Base-by-base conservation (phyloP, 2,329 filamentous ascomycete species). In the Paraconiothyrium brasiliense region DNA sequence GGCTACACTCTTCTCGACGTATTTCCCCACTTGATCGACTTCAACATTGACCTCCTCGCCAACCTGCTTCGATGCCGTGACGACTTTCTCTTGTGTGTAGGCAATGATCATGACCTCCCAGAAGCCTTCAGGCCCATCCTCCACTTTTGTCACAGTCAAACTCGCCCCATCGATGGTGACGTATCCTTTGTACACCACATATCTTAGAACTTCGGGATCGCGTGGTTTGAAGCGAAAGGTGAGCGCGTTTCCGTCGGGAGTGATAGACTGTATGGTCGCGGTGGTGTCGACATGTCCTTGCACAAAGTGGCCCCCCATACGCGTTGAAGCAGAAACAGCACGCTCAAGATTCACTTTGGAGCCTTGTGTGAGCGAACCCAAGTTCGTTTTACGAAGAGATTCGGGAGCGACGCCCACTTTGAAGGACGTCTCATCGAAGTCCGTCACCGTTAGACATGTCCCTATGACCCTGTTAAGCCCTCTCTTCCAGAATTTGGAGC, bases 221-320 rank as follows among this genome's bases (percentile, higher is more conserved):
- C 85, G 84, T 5, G 94, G 94, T 77, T 86, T 83, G 78, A 99
- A 89, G 41, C 94, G 87, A 78, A 98, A 91, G 0, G 92, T 96
- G 63, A 97, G 79, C 7, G 95, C 92, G 80, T 98, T 97, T 60
- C 94, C 93, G 79, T 99, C 95, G 3, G 90, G 89, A 20, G 86
- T 89, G 39, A 91, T 86, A 47, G 87, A 86, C 43, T 90, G 76
- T 63, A 99, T 91, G 47, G 86, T 87, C 0, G 94, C 95, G 43
- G 90, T 89, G 11, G 93, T 94, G 80, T 99, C 96, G 63, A 99
- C 94, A 79, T 99, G 95, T 44, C 95, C 95, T 81, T 99, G 96
- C 35, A 98, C 94, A 73, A 98, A 97, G 82, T 99, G 95, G 0
- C 95, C 95, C 50, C 96, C 95, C 93, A 99, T 98, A 58, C 95